Evolutionary conservation across 768 basidiomycete species (phyloP), one percentile per base, ranked within the genome.

Genomic region (Tylopilus sp.): DNA sequence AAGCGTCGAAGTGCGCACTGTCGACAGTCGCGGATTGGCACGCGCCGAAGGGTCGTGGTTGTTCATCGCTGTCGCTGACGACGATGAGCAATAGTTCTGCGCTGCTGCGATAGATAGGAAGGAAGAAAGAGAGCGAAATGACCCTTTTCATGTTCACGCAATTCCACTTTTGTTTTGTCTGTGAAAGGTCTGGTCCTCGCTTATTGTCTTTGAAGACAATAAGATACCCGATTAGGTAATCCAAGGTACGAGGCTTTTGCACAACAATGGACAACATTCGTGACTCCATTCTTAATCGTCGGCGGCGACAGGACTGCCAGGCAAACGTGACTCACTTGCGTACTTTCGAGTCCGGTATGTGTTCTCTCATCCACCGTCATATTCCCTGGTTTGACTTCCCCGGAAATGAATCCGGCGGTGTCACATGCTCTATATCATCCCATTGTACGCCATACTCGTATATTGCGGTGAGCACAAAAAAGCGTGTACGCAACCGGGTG

Each of bases 51-150:
- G 63, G 16, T 70, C 68, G 52, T 62, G 63, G 59, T 63, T 63
- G 57, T 48, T 69, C 69, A 71, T 71, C 67, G 63, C 38, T 56
- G 61, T 63, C 65, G 50, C 59, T 14, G 48, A 59, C 66, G 61
- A 66, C 63, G 68, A 70, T 29, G 43, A 63, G 53, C 54, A 57
- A 63, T 53, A 16, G n/a, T 13, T 22, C 26, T 50, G 29, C 17
- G 43, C 37, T 53, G 56, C 13, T 34, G 52, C 29, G 54, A 48
- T 46, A 31, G 16, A n/a, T 38, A 28, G 45, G 38, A 53, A 48
- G 53, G 62, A 62, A 51, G 56, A 45, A 53, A 56, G 37, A 58
- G 16, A 36, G 9, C 2, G 41, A 56, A 53, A 13, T 29, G 53
- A 17, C 48, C 46, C 24, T 47, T 36, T 25, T 3, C 17, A 45